Evolutionary conservation across 352 stramenopile genomes (phyloP).

Genomic region (Elongisporangium undulatum): DNA sequence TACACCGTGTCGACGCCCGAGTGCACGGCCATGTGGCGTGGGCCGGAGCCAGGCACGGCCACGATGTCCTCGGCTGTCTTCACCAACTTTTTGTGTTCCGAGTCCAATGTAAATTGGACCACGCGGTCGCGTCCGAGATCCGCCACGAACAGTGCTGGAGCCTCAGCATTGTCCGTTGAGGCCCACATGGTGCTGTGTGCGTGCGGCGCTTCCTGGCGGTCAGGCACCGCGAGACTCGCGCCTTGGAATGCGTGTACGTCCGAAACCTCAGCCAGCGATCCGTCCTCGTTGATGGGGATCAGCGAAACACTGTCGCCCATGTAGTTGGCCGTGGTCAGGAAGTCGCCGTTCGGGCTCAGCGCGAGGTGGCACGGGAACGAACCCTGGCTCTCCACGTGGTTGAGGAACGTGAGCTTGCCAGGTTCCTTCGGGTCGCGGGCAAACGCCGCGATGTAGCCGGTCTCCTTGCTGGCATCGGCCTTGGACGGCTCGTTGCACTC

Average conservation of each 20-base stretch:
- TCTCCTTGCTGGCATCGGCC: conserved; percentile 21
- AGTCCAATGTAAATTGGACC: conserved; percentile 20
- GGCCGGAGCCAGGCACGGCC: conserved; percentile 42
- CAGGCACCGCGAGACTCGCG: conserved; percentile 31
- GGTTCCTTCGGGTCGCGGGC: conserved; percentile 25
- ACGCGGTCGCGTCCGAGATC: conserved; percentile 72
- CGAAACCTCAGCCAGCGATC: conserved; percentile 32
- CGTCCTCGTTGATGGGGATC: conserved; percentile 50
- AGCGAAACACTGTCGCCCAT: conserved; percentile 53
- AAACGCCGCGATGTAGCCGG: conserved; percentile 58
- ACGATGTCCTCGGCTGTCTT: conserved; percentile 22
- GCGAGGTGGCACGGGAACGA: conserved; percentile 61
- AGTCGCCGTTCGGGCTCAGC: conserved; percentile 36
- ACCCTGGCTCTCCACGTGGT: conserved; percentile 46
- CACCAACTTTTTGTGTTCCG: conserved; percentile 28
- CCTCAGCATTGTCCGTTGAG: neutral
- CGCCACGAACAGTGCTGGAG: conserved; percentile 33
- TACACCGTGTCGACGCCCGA: conserved; percentile 44
- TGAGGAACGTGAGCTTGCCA: conserved; percentile 38
- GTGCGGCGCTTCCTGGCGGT: conserved; percentile 20
- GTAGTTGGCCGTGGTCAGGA: conserved; percentile 75
- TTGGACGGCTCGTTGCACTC: conserved; percentile 48
- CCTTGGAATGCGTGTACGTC: conserved; percentile 49
- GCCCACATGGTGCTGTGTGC: neutral
- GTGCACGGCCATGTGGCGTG: conserved; percentile 79